Conservation (phyloP, 176 grass and related monocot species). For the Raddia guianensis region DNA sequence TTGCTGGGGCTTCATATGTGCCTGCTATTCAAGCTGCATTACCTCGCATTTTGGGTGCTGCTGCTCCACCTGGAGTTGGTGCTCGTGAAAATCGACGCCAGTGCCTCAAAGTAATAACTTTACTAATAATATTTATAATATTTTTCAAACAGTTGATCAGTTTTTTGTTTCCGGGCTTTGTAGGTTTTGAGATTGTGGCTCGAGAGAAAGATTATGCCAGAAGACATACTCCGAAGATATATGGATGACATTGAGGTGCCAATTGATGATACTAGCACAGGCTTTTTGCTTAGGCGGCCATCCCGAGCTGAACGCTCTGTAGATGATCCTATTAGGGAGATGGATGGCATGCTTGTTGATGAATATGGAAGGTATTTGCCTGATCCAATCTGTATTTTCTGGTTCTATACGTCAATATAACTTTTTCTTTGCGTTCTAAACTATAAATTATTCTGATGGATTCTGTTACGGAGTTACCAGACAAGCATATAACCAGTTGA, state of each 20-base stretch:
- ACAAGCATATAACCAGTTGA: neutral
- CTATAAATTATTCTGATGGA: constrained; percentile 30
- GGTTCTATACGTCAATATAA: constrained; percentile 16
- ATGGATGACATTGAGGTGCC: constrained; percentile 85
- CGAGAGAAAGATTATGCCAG: constrained; percentile 97
- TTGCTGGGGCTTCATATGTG: constrained; percentile 82
- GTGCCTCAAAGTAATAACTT: constrained; percentile 77
- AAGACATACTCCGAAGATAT: constrained; percentile 60
- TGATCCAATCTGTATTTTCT: constrained; percentile 32
- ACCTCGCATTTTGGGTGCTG: constrained; percentile 82
- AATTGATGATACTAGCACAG: constrained; percentile 61
- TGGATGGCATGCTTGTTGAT: constrained; percentile 97
- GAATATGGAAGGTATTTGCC: constrained; percentile 95
- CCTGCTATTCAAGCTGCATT: constrained; percentile 81
- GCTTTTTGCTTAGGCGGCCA: constrained; percentile 55
- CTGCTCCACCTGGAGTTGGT: constrained; percentile 79
- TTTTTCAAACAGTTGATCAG: constrained; percentile 13
- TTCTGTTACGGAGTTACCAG: neutral
- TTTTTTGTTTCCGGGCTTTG: constrained; percentile 30
- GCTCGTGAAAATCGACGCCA: constrained; percentile 95
- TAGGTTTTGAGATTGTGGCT: constrained; percentile 98
- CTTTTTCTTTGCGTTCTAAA: constrained; percentile 5
- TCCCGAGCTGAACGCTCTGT: constrained; percentile 90
- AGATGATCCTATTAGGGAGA: constrained; percentile 97
- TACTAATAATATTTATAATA: constrained; percentile 21